Conservation (phyloP, 2,329 filamentous ascomycete species). For the Ceratocystis diversiconidia region DNA sequence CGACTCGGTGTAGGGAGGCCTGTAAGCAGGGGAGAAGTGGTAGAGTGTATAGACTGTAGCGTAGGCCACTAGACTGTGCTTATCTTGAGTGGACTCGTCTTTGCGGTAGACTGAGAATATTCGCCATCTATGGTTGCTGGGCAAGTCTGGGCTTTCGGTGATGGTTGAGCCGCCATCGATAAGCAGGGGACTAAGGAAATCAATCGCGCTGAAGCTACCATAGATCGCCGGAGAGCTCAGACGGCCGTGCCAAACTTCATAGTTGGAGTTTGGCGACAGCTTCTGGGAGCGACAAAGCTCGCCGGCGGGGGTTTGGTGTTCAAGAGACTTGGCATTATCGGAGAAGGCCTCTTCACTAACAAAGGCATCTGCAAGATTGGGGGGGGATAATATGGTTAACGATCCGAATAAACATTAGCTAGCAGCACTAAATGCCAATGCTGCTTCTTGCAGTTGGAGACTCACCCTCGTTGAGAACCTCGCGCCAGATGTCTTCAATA, state of each 20-base stretch:
- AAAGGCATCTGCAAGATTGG: slow-evolving; percentile 44
- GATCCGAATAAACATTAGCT: slow-evolving; percentile 42
- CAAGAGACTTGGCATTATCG: slow-evolving; percentile 25
- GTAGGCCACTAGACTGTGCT: slow-evolving; percentile 78
- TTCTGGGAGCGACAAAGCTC: slow-evolving; percentile 8
- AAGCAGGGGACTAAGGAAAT: slow-evolving; percentile 71
- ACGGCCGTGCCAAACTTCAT: slow-evolving; percentile 73
- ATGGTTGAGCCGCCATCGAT: slow-evolving; percentile 86
- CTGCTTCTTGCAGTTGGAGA: not conserved
- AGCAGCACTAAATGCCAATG: not conserved
- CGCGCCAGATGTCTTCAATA: slow-evolving; percentile 13
- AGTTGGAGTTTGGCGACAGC: slow-evolving; percentile 27
- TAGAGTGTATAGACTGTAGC: slow-evolving; percentile 83
- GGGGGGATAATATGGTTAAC: too few relatives aligned
- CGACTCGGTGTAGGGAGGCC: slow-evolving; percentile 20
- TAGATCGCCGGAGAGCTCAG: slow-evolving; percentile 56
- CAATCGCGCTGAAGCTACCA: slow-evolving; percentile 62
- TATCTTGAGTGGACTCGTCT: slow-evolving; percentile 22
- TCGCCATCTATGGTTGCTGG: slow-evolving; percentile 56
- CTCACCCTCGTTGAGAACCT: slow-evolving; percentile 14
- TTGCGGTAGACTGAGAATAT: slow-evolving; percentile 53
- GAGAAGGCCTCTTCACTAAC: slow-evolving; percentile 45
- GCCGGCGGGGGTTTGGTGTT: slow-evolving; percentile 7
- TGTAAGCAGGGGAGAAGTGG: slow-evolving; percentile 38
- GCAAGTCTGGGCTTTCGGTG: slow-evolving; percentile 39